Evolutionary conservation across 768 basidiomycete species (phyloP).

Genomic region (Lanmaoa rubissima): DNA sequence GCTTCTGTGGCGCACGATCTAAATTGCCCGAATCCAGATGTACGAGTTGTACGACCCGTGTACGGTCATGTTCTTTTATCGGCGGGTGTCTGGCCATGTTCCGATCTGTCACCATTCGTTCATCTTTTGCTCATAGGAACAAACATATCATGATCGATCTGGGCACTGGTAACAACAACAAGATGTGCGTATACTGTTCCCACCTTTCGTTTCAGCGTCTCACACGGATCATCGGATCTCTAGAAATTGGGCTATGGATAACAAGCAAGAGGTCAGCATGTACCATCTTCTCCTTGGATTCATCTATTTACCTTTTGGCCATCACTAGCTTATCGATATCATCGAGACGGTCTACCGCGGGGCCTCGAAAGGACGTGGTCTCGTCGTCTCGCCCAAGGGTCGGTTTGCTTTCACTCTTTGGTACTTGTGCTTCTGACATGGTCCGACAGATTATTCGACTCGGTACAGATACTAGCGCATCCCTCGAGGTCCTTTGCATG

Average conservation of each 20-base stretch:
- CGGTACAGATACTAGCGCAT: constrained; percentile 63
- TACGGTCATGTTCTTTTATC: constrained; percentile 98
- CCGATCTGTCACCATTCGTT: neutral
- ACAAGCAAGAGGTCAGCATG: constrained; percentile 85
- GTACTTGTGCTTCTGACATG: neutral
- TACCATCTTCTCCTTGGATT: neutral
- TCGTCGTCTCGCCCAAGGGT: constrained; percentile 97
- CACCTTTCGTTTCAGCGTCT: neutral
- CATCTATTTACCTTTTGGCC: neutral
- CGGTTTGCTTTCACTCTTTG: constrained; percentile 9
- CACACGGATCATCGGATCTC: neutral
- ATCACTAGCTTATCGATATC: constrained; percentile 86
- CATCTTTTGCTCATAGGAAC: constrained; percentile 51
- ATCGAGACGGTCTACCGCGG: constrained; percentile 98
- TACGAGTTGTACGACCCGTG: constrained; percentile 98
- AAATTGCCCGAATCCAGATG: constrained; percentile 59
- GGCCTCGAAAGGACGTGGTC: constrained; percentile 95
- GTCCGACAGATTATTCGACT: constrained; percentile 68
- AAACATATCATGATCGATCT: constrained; percentile 99
- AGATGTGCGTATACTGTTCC: constrained; percentile 65
- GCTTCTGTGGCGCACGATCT: neutral
- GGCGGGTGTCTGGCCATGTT: constrained; percentile 47
- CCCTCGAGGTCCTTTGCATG: no score
- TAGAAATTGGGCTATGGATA: constrained; percentile 99
- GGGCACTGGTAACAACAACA: constrained; percentile 99